phyloP scores from a whole-genome alignment of 2,329 filamentous ascomycete species.

The Zarea fungicola region DNA sequence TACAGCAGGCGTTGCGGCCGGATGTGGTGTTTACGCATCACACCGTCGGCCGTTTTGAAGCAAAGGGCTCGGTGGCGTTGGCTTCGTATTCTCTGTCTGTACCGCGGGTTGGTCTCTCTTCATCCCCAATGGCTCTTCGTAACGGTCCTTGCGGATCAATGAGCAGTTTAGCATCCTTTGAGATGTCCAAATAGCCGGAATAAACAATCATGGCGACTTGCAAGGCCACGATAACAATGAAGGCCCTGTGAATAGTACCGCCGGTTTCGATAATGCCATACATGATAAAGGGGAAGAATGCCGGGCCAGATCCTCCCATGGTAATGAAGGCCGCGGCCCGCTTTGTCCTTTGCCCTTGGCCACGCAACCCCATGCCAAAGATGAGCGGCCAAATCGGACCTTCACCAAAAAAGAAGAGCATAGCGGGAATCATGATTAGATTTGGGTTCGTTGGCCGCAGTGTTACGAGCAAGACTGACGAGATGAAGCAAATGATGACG shows the following conservation, averaged over 20 bases:
- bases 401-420: conserved; percentile 74
- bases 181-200: conserved; percentile 42
- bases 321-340: conserved; percentile 72
- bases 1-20: too few species aligned
- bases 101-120: conserved; percentile 1
- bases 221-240: conserved; percentile 55
- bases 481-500: conserved; percentile 55
- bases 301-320: conserved; percentile 67
- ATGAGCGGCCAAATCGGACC: conserved; percentile 79
- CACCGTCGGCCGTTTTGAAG: too few species aligned
- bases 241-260: conserved; percentile 58
- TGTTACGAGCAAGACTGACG: conserved; percentile 42
- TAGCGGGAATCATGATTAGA: conserved; percentile 53
- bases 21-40: too few species aligned
- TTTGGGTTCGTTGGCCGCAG: conserved; percentile 42
- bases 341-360: conserved; percentile 76
- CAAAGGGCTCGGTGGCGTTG: background rate
- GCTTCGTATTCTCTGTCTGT: background rate
- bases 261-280: conserved; percentile 59
- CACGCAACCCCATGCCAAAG: conserved; percentile 72
- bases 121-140: background rate
- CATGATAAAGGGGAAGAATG: conserved; percentile 68
- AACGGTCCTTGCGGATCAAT: conserved; percentile 27
- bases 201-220: conserved; percentile 43
- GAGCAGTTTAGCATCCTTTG: conserved; percentile 41